A percentile compares a stretch with the other conserved stretches of the same genome.
Evolutionary conservation across 345 rosid species (phyloP).

Genomic region (Rhodamnia rubescens): DNA sequence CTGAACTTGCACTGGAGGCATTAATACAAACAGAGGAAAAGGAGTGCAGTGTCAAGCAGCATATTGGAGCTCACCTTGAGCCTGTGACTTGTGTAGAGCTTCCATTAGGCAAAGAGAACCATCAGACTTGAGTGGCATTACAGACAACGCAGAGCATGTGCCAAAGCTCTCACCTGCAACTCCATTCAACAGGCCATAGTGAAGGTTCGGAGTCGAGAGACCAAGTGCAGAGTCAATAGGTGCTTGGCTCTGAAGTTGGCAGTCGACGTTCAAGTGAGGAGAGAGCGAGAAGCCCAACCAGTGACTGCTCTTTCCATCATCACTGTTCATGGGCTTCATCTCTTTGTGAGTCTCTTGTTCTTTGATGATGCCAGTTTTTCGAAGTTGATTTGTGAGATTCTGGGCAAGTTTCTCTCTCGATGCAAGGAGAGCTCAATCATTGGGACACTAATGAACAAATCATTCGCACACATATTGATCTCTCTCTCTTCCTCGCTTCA

Average conservation of each 20-base stretch:
- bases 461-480: slow-evolving; percentile 5
- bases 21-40: background rate
- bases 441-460: slow-evolving; percentile 32
- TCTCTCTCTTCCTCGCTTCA: background rate
- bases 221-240: background rate
- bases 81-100: slow-evolving; percentile 66
- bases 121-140: slow-evolving; percentile 89
- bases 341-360: slow-evolving; percentile 5
- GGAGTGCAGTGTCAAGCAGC: background rate
- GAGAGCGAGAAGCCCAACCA: slow-evolving; percentile 87
- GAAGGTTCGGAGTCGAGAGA: background rate
- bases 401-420: background rate
- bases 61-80: slow-evolving; percentile 28
- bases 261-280: slow-evolving; percentile 38
- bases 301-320: slow-evolving; percentile 28
- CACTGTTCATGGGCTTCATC: slow-evolving; percentile 59
- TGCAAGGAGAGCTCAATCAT: slow-evolving; percentile 49
- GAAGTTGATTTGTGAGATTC: background rate
- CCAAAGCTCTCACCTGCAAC: slow-evolving; percentile 18
- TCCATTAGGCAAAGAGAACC: slow-evolving; percentile 94
- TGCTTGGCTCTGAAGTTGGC: background rate
- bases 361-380: slow-evolving; percentile 9
- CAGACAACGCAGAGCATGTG: slow-evolving; percentile 45
- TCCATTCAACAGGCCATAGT: slow-evolving; percentile 43
- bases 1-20: background rate